Conservation (phyloP, 106 monocot species). For the Dendrobium catenatum region DNA sequence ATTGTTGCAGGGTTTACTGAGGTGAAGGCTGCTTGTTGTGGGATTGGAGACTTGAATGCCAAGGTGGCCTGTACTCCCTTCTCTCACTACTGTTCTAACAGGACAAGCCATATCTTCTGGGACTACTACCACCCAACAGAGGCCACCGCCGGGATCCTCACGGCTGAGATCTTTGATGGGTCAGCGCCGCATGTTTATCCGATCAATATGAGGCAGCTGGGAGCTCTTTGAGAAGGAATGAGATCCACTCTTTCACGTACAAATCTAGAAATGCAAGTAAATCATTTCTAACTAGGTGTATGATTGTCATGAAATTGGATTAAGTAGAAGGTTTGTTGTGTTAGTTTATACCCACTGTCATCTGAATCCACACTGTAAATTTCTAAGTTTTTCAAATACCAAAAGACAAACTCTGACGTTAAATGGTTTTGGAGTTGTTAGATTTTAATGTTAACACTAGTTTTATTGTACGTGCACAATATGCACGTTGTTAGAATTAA, state of each 20-base stretch:
- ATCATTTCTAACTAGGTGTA: not conserved
- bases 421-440: no score
- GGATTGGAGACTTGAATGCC: slow-evolving; percentile 45
- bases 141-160: slow-evolving; percentile 4
- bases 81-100: slow-evolving; percentile 35
- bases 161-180: slow-evolving; percentile 18
- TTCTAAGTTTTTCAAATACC: no score
- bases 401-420: no score
- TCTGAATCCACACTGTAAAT: not conserved
- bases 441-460: no score
- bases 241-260: not conserved
- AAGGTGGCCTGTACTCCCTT: slow-evolving; percentile 43
- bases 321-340: not conserved
- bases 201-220: slow-evolving; percentile 25
- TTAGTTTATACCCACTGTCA: not conserved
- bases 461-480: no score
- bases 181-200: slow-evolving; percentile 21
- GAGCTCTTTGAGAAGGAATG: slow-evolving; percentile 11
- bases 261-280: not conserved
- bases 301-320: not conserved
- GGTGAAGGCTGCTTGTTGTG: slow-evolving; percentile 55
- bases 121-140: slow-evolving; percentile 55
- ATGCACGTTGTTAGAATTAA: no score
- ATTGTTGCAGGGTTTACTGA: slow-evolving; percentile 35
- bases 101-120: slow-evolving; percentile 41